These are phyloP conservation scores for Obba rivulosa DNA, from an alignment of 768 basidiomycete species.

Conservation along the genomic window DNA sequence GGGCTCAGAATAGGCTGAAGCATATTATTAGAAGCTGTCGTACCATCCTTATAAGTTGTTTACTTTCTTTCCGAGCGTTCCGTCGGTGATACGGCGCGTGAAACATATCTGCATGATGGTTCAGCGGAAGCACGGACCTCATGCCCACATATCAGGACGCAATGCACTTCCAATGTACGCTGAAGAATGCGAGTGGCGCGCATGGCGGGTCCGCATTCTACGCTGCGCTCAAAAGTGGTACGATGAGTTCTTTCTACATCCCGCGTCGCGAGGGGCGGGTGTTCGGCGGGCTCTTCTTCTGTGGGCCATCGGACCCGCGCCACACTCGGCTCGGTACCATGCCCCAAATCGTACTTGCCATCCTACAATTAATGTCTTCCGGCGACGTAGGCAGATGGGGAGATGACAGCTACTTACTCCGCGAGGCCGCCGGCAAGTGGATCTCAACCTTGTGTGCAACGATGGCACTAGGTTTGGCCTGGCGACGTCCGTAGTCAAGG, in stretches of 20 bases:
- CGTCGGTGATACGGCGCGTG: too few species aligned
- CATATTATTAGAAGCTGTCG: too few species aligned
- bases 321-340: conserved; percentile 44
- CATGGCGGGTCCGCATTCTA: conserved; percentile 59
- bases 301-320: conserved; percentile 67
- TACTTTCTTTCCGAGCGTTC: too few species aligned
- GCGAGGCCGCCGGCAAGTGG: conserved; percentile 87
- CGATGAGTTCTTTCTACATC: conserved; percentile 88
- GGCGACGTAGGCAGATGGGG: conserved; percentile 47
- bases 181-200: conserved; percentile 69
- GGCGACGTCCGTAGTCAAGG: conserved; percentile 44
- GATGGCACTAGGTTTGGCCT: conserved; percentile 60
- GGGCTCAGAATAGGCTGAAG: conserved; percentile 76
- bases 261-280: conserved; percentile 78
- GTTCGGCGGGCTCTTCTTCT: conserved; percentile 91
- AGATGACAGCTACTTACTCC: conserved; percentile 90
- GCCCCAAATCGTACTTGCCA: conserved; percentile 54
- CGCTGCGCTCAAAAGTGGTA: conserved; percentile 88
- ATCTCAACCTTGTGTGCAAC: conserved; percentile 65
- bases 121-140: conserved; percentile 91
- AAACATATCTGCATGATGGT: conserved; percentile 99
- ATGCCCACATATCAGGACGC: conserved; percentile 91
- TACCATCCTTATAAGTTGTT: too few species aligned
- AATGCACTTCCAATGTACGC: conserved; percentile 72
- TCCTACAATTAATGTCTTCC: conserved; percentile 86